Percentiles rank a stretch among this genome's conserved stretches.
Evolutionary conservation across 805 yeast genomes (phyloP).

Genomic region (Brettanomyces naardenensis): DNA sequence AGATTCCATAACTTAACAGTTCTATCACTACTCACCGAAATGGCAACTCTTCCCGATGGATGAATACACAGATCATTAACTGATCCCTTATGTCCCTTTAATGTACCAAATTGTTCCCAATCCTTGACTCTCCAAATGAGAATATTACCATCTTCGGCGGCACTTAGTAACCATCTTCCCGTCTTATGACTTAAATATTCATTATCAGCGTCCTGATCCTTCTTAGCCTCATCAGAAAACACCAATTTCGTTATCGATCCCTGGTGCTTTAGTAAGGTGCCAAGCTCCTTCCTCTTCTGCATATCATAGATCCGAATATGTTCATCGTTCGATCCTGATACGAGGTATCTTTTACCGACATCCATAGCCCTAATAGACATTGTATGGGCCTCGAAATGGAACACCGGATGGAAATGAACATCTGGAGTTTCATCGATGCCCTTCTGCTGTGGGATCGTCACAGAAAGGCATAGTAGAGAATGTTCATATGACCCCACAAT

Average conservation of each 20-base stretch:
- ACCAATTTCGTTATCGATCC: constrained; percentile 78
- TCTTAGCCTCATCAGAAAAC: constrained; percentile 48
- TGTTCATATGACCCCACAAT: constrained; percentile 96
- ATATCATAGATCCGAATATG: constrained; percentile 90
- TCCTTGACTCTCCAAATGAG: constrained; percentile 93
- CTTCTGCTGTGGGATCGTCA: constrained; percentile 41
- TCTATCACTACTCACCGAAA: constrained; percentile 80
- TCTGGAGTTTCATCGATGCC: constrained; percentile 13
- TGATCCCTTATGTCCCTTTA: constrained; percentile 84
- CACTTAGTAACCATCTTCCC: constrained; percentile 89
- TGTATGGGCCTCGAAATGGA: constrained; percentile 93
- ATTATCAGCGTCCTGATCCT: constrained; percentile 8
- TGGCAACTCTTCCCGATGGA: constrained; percentile 83
- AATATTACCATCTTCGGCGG: constrained; percentile 84
- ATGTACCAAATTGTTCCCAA: constrained; percentile 86
- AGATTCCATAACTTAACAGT: constrained; percentile 89
- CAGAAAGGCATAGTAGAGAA: constrained; percentile 74
- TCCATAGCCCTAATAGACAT: constrained; percentile 82
- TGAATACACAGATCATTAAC: constrained; percentile 84
- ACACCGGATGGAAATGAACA: constrained; percentile 82
- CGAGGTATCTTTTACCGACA: constrained; percentile 73
- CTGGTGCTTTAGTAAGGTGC: constrained; percentile 77
- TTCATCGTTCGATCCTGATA: constrained; percentile 93
- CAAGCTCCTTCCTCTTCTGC: constrained; percentile 89
- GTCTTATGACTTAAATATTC: constrained; percentile 27